phyloP scores from a whole-genome alignment of 2,329 filamentous ascomycete species.

The Calonectria pseudoreteaudii region DNA sequence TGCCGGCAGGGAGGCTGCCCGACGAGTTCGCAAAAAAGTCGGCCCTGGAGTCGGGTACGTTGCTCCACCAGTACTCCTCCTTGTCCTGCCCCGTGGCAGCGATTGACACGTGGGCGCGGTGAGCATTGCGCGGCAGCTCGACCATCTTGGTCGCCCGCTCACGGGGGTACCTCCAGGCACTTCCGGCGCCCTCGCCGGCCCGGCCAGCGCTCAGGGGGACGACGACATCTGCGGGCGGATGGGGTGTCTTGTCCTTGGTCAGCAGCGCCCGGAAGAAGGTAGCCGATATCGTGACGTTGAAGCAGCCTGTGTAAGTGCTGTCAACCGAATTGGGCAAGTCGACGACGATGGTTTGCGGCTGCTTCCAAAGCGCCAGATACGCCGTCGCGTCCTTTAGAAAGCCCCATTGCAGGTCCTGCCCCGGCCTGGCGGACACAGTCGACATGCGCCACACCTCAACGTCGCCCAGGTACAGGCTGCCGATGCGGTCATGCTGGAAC shows the following conservation, averaged over 20 bases:
- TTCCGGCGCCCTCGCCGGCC: constrained; percentile 40
- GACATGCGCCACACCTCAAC: constrained; percentile 86
- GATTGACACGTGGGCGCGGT: constrained; percentile 80
- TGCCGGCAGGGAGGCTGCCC: constrained; percentile 72
- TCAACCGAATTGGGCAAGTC: constrained; percentile 81
- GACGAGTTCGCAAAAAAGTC: constrained; percentile 68
- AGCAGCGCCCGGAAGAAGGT: constrained; percentile 69
- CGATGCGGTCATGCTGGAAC: constrained; percentile 81
- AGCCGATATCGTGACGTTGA: constrained; percentile 80
- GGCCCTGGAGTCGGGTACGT: constrained; percentile 73
- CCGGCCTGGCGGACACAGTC: constrained; percentile 78
- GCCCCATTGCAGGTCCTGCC: constrained; percentile 78
- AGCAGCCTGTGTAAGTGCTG: constrained; percentile 77
- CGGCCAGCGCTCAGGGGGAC: not conserved
- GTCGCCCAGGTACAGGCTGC: constrained; percentile 80
- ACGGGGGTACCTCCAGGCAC: constrained; percentile 3
- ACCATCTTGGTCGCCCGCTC: constrained; percentile 59
- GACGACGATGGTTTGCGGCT: constrained; percentile 80
- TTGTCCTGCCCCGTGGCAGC: constrained; percentile 79
- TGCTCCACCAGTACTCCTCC: constrained; percentile 91
- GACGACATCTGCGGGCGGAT: not conserved
- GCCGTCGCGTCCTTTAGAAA: constrained; percentile 84
- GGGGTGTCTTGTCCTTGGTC: not conserved
- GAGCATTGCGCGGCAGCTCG: constrained; percentile 72
- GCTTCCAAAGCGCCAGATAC: constrained; percentile 76